phyloP scores from a whole-genome alignment of 2,329 filamentous ascomycete genomes.

The Cylindrodendrum hubeiense region DNA sequence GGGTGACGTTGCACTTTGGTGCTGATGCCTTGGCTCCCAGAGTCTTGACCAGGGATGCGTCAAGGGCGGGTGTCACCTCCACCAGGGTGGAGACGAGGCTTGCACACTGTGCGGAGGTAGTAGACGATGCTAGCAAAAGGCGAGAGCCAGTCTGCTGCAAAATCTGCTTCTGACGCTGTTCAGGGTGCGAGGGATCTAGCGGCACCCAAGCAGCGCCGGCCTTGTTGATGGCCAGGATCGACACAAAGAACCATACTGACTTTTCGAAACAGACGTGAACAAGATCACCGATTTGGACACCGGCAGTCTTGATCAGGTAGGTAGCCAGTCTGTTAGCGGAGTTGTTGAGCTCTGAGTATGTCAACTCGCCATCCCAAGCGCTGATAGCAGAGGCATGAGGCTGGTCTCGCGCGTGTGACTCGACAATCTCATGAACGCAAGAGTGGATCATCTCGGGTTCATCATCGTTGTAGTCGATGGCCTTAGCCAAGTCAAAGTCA shows the following conservation, averaged over 20 bases:
- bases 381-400: slow-evolving; percentile 31
- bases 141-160: background rate
- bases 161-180: slow-evolving; percentile 9
- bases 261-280: slow-evolving; percentile 21
- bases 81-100: background rate
- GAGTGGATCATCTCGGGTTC: background rate
- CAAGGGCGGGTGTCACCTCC: slow-evolving; percentile 3
- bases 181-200: slow-evolving; percentile 10
- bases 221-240: slow-evolving; percentile 17
- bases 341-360: slow-evolving; percentile 31
- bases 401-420: slow-evolving; percentile 12
- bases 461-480: slow-evolving; percentile 4
- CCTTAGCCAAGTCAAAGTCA: slow-evolving; percentile 1
- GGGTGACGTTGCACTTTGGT: background rate
- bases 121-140: background rate
- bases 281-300: slow-evolving; percentile 15
- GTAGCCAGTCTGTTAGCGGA: slow-evolving; percentile 15
- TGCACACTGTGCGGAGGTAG: background rate
- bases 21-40: background rate
- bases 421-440: slow-evolving; percentile 38
- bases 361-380: slow-evolving; percentile 46
- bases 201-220: slow-evolving; percentile 17
- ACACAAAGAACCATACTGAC: slow-evolving; percentile 12
- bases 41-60: background rate
- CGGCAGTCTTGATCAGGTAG: slow-evolving; percentile 20